Evolutionary conservation across 805 yeast genomes (phyloP), one percentile per base, ranked within the genome.

Genomic region (Priceomyces medius): DNA sequence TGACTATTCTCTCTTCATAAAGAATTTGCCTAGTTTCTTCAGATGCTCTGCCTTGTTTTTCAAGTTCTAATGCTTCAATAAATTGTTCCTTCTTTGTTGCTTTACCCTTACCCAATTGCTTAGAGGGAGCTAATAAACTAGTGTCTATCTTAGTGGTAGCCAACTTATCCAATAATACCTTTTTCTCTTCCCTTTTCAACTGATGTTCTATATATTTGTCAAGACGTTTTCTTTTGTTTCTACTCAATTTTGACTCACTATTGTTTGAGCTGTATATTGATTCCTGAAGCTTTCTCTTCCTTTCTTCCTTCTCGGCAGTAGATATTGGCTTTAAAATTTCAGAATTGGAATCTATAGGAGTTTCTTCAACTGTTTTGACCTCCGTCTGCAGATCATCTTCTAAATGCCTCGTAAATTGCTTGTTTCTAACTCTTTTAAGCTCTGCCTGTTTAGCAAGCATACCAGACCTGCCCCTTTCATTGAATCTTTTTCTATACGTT

Each of bases 151-250:
- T 73, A 1, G 87, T 79, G 20, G 73, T 75, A 38, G 83, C 76
- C 31, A 91, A 69, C 59, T 88, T 89, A 48, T 83, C 81, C 32
- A 91, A 67, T 40, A 91, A 68, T 2, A 77, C 75, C 51, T 85
- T 85, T 61, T 86, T 86, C 64, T 91, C 98, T 59, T 91, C 96
- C 56, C 95, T 71, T 54, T 84, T 85, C 51, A 89, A 57, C 59
- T 89, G 97, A 64, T 87, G 95, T 44, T 89, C 95, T 28, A 91
- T 88, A 61, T 88, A 91, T 62, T 91, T 91, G 47, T 91, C 97
- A 33, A 91, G 66, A 43, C 98, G 68, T 66, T 85, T 77, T 71
- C 73, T 77, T 68, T 91, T 85, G 37, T 83, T 76, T 37, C 80
- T 69, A 0, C 90, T 80, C 27, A 86, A 62, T 55, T 88, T 88